These are phyloP conservation scores for Nitzschia inconspicua DNA, from an alignment of 108 stramenopile genomes.

Conservation along the genomic window DNA sequence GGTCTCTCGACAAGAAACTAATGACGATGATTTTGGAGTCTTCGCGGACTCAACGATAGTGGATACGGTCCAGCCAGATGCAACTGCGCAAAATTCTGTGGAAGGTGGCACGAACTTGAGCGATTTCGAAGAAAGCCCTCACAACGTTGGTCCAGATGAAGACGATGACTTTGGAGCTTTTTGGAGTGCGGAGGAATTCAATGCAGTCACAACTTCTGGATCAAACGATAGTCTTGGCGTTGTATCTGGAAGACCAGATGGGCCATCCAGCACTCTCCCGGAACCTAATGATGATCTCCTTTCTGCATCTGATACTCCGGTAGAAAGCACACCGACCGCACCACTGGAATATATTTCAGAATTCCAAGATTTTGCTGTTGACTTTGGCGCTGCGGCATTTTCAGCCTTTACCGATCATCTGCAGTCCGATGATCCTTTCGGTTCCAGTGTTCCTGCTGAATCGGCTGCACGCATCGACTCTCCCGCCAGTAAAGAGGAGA, in stretches of 20 bases:
- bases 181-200: neutral
- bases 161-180: slow-evolving; percentile 14
- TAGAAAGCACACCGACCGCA: neutral
- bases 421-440: neutral
- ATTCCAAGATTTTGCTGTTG: neutral
- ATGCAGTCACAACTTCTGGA: no score
- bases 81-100: neutral
- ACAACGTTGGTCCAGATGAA: no score
- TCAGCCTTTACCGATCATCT: no score
- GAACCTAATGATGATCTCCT: slow-evolving; percentile 5
- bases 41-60: slow-evolving; percentile 14
- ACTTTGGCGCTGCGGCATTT: no score
- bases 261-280: no score
- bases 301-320: slow-evolving; percentile 15
- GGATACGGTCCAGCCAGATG: neutral
- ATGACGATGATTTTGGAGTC: slow-evolving; percentile 41
- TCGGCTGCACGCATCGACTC: neutral
- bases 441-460: slow-evolving; percentile 1
- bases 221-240: no score
- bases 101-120: neutral
- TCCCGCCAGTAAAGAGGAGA: neutral
- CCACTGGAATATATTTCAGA: neutral
- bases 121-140: neutral
- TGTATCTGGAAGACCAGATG: no score
- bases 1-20: neutral